Base-by-base conservation (phyloP, 306 rosid genomes). In the Glycine tomentella region DNA sequence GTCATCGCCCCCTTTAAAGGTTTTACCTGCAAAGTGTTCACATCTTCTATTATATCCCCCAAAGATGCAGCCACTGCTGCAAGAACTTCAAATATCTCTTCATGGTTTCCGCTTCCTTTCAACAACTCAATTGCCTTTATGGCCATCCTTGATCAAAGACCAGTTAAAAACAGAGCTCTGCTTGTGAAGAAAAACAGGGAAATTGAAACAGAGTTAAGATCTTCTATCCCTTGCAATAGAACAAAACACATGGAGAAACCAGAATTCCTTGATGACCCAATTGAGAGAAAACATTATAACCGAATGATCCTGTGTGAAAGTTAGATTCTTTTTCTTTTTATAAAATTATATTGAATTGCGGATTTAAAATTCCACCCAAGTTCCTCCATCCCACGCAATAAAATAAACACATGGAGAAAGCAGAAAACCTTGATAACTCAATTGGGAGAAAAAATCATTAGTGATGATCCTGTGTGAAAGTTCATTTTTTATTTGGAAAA, bases 1-100 rank as follows among this genome's bases (percentile, higher is more conserved):
- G 97, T 93, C 97, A 93, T 91, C 5, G 97, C 97, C 5, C 97
- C 97, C 14, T 84, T 91, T 45, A 93, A 42, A 15, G 88, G 93
- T 8, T 61, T 80, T 80, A 87, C 82, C 81, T 80, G 83, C 86
- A 91, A 75, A 6, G 75, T 49, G 36, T 87, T 86, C 82, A 87
- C n/a, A 45, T 95, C 98, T 38, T 85, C 92, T 33, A 86, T 83
- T 6, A 55, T 81, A 72, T 95, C 99, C 9, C 98, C 98, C 88
- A 90, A 83, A 31, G 87, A 86, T 2, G 76, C 80, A 67, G 99
- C 97, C 72, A 95, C 86, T 0, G 82, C 40, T 58, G 70, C 36
- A n/a, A 95, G 89, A 48, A 93, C 86, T 79, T 89, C 87, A 84
- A 81, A 81, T 42, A 92, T 80, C 75, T 89, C 97, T 84, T 89